A percentile compares a stretch with the other conserved stretches of the same genome.
phyloP scores from a whole-genome alignment of 768 basidiomycete species.

The Kwoniella shandongensis region DNA sequence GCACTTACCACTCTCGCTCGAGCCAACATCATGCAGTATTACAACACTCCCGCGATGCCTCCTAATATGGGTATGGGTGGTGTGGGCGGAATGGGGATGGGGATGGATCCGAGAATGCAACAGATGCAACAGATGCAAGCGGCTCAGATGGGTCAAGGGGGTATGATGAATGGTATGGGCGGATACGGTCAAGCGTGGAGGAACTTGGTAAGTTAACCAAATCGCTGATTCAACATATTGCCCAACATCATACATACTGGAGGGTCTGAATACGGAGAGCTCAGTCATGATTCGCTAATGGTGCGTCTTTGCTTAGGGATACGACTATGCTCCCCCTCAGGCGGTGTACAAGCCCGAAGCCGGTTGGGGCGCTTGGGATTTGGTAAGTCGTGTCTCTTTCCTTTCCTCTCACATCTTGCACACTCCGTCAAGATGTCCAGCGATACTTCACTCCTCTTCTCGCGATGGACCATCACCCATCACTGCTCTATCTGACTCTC shows the following conservation, averaged over 20 bases:
- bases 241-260: not conserved
- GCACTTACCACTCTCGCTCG: slow-evolving; percentile 2
- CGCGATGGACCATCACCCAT: too few relatives aligned
- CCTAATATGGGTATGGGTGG: slow-evolving; percentile 5
- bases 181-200: slow-evolving; percentile 22
- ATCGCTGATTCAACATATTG: not conserved
- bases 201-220: slow-evolving; percentile 7
- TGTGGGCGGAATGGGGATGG: slow-evolving; percentile 13
- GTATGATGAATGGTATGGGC: slow-evolving; percentile 8
- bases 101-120: slow-evolving; percentile 9
- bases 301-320: slow-evolving; percentile 23
- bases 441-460: too few relatives aligned
- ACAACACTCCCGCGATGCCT: slow-evolving; percentile 15
- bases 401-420: too few relatives aligned
- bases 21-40: slow-evolving; percentile 22
- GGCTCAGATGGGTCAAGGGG: slow-evolving; percentile 1
- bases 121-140: not conserved
- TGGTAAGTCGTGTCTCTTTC: slow-evolving; percentile 30
- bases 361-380: slow-evolving; percentile 45
- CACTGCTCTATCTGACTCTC: too few relatives aligned
- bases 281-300: not conserved
- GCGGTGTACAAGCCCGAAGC: slow-evolving; percentile 38
- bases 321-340: slow-evolving; percentile 42
- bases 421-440: not conserved
- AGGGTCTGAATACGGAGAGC: not conserved